These are phyloP conservation scores for Erysimum cheiri DNA, from an alignment of 441 rosid species.

Conservation along the genomic window DNA sequence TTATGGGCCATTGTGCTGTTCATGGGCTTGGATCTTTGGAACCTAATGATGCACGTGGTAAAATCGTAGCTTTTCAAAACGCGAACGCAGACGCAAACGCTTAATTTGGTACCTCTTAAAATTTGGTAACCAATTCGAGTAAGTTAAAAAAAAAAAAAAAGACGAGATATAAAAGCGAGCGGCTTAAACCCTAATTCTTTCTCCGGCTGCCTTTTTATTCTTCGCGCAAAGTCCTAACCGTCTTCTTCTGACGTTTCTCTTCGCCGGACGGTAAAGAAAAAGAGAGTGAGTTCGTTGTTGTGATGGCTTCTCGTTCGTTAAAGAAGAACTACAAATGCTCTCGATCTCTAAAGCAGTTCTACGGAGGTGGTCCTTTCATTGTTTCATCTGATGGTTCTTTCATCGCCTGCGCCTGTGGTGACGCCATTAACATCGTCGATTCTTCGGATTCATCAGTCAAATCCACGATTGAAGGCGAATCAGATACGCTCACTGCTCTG, in stretches of 20 bases:
- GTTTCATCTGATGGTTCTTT: slow-evolving; percentile 85
- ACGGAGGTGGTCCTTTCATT: slow-evolving; percentile 80
- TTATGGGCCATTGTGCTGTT: slow-evolving; percentile 25
- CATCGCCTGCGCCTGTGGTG: slow-evolving; percentile 80
- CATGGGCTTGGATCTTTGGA: slow-evolving; percentile 34
- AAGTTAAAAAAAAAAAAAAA: neutral
- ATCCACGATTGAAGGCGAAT: slow-evolving; percentile 73
- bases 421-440: slow-evolving; percentile 74
- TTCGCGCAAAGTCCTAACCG: slow-evolving; percentile 35
- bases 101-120: slow-evolving; percentile 3
- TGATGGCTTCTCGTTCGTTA: slow-evolving; percentile 58
- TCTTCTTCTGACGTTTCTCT: slow-evolving; percentile 27
- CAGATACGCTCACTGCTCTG: slow-evolving; percentile 75
- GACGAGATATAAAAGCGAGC: slow-evolving; percentile 17
- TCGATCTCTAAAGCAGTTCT: slow-evolving; percentile 80
- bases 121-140: neutral
- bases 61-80: neutral
- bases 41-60: slow-evolving; percentile 24
- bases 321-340: slow-evolving; percentile 79
- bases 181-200: slow-evolving; percentile 44
- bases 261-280: slow-evolving; percentile 23
- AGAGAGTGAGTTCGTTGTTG: neutral
- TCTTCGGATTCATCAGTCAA: slow-evolving; percentile 59
- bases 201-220: slow-evolving; percentile 20
- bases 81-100: neutral